Evolutionary conservation across 2,329 filamentous ascomycete species (phyloP), one percentile per base, ranked within the genome.

Genomic region (Chrysoporthe deuterocubensis): DNA sequence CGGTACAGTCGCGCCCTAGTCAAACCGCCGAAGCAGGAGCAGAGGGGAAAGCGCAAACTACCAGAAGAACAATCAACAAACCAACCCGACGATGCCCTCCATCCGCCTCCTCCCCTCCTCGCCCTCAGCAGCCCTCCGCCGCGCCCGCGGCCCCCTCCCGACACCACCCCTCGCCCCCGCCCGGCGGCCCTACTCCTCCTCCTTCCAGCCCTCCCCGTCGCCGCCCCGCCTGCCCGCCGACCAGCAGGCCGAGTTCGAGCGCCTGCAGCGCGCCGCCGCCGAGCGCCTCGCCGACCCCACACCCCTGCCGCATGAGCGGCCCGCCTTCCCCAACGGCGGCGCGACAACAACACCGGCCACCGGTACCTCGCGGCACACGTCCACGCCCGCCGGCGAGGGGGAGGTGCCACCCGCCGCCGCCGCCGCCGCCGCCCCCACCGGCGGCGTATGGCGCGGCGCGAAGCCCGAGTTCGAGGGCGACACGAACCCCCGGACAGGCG

Each of bases 391-490:
- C 66, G 54, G 62, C 46, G 7, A 40, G 37, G 37, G 37, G 6
- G 37, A 9, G 37, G 37, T 5, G 37, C 9, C 37, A 40, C 37
- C 37, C 62, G n/a, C 64, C 70, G 2, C 63, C 69, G 11, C 34
- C 57, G 43, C 64, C 69, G 52, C 3, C 71, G 43, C 61, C 74
- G 50, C 16, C 44, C 58, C 52, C 64, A 56, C 63, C 43, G 82
- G 90, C 67, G 89, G 93, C 77, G 81, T 95, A 67, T 84, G 90
- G 71, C 83, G 89, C 71, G 95, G 95, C 46, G 91, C 94, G 56
- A 87, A 90, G 74, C 94, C 96, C 1, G 95, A 98, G 81, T 99
- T 99, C 74, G 90, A 95, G 73, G 96, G 96, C 68, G 94, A 98
- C 65, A 85, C 84, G 66, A 98, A 99, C 78, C 96, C 96, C 2